Base-by-base conservation (phyloP, 352 stramenopile genomes). In the Phytophthora citricola region DNA sequence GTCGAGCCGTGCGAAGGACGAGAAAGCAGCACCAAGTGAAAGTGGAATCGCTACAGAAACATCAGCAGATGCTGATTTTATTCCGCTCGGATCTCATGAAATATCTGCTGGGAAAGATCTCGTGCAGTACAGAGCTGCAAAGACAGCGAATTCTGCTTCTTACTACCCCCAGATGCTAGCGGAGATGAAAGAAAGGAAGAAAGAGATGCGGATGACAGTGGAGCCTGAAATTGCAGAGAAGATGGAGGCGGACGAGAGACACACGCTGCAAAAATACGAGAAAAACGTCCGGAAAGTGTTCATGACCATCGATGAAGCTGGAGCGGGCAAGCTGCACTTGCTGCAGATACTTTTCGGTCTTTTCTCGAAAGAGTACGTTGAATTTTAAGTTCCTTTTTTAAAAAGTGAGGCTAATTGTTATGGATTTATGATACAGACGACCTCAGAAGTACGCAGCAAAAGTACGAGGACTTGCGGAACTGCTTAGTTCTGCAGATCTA, bases 151-250 rank as follows among this genome's bases (percentile, higher is more conserved):
- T 91, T 41, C 38, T 92, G 58, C 40, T 91, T 1, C 62, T 91
- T 14, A 79, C 78, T 2, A 78, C 80, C 1, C 78, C 0, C 80
- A 90, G 45, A 71, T 80, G 22, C 44, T 78, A 5, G 73, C 74
- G 5, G 73, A 92, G 15, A 63, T 78, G 64, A 61, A 81, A 15
- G 32, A 63, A 27, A 52, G 68, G 10, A 74, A 67, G 9, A 68
- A 49, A 36, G 55, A 80, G 14, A 63, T 56, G 29, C 60, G 54
- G 2, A 53, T 36, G 7, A 58, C 63, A 41, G 22, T 85, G 9
- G 81, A 92, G 57, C 84, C 84, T 4, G 81, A 87, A 50, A 61
- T 90, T 11, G 58, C 76, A 1, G 79, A 92, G 58, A 78, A 85
- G 10, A 73, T 76, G 24, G 66, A 66, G 15, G 49, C 51, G 0